Evolutionary conservation across 2,329 filamentous ascomycete species (phyloP).

Genomic region (Aspergillus melleus): DNA sequence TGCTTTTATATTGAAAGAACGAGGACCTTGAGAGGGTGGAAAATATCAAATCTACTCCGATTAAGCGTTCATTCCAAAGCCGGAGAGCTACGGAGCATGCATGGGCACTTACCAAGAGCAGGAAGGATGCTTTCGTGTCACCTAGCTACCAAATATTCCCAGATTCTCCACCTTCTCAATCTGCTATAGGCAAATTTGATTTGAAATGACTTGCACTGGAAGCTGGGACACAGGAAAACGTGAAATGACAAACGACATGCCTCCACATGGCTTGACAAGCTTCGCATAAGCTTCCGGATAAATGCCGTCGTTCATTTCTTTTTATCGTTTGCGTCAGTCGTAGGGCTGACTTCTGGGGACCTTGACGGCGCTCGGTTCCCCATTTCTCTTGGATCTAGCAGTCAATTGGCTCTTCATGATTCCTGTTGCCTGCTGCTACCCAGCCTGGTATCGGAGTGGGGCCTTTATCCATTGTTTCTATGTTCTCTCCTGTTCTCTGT

Average conservation of each 20-base stretch:
- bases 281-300: not conserved
- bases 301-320: not conserved
- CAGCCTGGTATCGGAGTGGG: not conserved
- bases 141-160: too few species aligned
- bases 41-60: not conserved
- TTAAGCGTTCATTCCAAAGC: not conserved
- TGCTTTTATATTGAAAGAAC: not conserved
- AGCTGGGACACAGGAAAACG: too few species aligned
- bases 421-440: not conserved
- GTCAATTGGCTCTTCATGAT: not conserved
- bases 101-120: too few species aligned
- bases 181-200: too few species aligned
- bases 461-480: too few species aligned
- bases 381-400: not conserved
- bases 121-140: too few species aligned
- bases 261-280: not conserved
- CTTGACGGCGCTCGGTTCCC: not conserved
- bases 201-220: too few species aligned
- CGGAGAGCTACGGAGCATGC: too few species aligned
- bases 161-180: not conserved
- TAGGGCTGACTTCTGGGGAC: not conserved
- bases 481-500: too few species aligned
- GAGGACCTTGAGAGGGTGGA: conserved; percentile 3
- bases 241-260: not conserved
- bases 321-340: not conserved